Conservation (phyloP, 2,329 filamentous ascomycete species). For the Mycogone perniciosa region DNA sequence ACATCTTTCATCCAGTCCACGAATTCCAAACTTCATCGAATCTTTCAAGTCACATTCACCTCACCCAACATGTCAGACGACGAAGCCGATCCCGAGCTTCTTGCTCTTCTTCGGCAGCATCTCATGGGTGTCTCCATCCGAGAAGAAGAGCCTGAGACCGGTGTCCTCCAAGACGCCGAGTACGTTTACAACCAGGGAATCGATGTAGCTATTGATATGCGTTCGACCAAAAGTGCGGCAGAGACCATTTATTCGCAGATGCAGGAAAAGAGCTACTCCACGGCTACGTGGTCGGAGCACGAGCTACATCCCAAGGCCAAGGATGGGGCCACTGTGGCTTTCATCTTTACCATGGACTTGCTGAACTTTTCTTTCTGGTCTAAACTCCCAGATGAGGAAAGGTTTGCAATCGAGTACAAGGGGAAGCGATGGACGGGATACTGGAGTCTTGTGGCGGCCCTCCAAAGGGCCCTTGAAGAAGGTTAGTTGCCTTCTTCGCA, state of each 20-base stretch:
- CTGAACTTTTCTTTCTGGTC: constrained; percentile 99
- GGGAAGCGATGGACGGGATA: constrained; percentile 87
- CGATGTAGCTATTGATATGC: constrained; percentile 83
- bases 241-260: constrained; percentile 73
- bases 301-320: constrained; percentile 82
- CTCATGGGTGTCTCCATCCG: constrained; percentile 54
- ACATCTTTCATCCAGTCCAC: background rate
- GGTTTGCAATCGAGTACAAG: constrained; percentile 77
- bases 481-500: constrained; percentile 34
- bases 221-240: constrained; percentile 75
- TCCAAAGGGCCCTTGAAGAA: constrained; percentile 85
- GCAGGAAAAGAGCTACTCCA: constrained; percentile 77
- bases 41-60: background rate
- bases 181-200: constrained; percentile 88
- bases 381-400: constrained; percentile 57
- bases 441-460: constrained; percentile 81
- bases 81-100: constrained; percentile 80
- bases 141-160: constrained; percentile 63
- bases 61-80: constrained; percentile 69
- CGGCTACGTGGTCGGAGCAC: constrained; percentile 79
- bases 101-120: constrained; percentile 78
- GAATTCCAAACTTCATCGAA: background rate
- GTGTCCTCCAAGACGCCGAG: constrained; percentile 75
- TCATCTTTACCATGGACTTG: constrained; percentile 96
- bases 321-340: constrained; percentile 73